phyloP scores from a whole-genome alignment of 768 basidiomycete species.

The Mrakia gelida region DNA sequence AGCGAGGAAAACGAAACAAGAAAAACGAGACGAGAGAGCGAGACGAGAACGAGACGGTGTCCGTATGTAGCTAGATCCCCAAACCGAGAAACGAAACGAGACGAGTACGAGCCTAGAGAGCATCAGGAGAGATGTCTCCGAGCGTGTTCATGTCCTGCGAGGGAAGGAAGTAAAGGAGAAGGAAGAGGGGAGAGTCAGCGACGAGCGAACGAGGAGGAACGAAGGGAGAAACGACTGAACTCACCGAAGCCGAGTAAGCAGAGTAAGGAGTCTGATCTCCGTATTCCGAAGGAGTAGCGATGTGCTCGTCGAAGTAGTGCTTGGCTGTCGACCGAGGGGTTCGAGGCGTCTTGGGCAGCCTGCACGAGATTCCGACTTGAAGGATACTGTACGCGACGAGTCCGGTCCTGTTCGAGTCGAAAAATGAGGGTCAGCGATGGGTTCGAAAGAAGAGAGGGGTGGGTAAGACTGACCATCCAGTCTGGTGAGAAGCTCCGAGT shows the following conservation, averaged over 20 bases:
- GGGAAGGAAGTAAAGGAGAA: constrained; percentile 46
- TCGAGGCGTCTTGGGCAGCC: constrained; percentile 87
- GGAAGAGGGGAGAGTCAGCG: neutral
- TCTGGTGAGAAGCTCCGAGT: constrained; percentile 95
- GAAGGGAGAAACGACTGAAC: neutral
- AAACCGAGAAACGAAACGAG: neutral
- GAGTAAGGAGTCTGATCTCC: constrained; percentile 63
- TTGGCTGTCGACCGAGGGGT: constrained; percentile 81
- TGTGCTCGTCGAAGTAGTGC: constrained; percentile 81
- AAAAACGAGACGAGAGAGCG: neutral
- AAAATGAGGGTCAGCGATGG: neutral
- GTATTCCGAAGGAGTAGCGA: constrained; percentile 56
- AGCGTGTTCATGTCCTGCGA: constrained; percentile 53
- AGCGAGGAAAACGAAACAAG: neutral
- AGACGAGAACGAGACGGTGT: neutral
- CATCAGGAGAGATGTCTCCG: constrained; percentile 68
- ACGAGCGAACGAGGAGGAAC: neutral
- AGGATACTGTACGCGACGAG: constrained; percentile 85
- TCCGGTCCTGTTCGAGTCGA: constrained; percentile 60
- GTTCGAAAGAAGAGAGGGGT: neutral
- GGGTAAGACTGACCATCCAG: constrained; percentile 65
- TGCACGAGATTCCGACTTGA: constrained; percentile 81
- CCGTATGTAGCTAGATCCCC: neutral
- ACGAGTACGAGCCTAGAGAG: constrained; percentile 49
- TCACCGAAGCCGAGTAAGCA: constrained; percentile 15